Evolutionary conservation across 2,329 filamentous ascomycete species (phyloP), one percentile per base, ranked within the genome.

Genomic region (Calonectria pteridis): DNA sequence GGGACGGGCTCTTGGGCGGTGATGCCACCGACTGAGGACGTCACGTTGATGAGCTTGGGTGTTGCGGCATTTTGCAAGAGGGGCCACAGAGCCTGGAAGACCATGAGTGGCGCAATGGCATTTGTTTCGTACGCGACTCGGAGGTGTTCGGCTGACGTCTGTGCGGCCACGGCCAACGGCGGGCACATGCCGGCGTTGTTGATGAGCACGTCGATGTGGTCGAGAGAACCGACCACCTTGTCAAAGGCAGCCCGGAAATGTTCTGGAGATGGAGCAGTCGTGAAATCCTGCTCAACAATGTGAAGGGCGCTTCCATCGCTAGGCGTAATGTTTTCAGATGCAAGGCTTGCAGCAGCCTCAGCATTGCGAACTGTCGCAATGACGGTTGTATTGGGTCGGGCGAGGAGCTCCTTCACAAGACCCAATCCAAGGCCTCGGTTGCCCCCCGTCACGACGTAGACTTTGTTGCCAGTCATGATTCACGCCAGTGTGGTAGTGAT

Each of bases 101-200:
- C 78, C 16, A 79, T 75, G 2, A 86, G 75, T 0, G 85, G 84
- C 1, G 81, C 84, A 28, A 87, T 82, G 0, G 85, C 82, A 76
- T 90, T 90, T 55, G 86, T 80, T 11, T 87, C 82, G 70, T 88
- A 83, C 11, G 87, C 82, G 1, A 82, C 73, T 9, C 81, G 79
- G 40, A 89, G 74, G 55, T 87, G 84, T 2, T 75, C 76, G 6
- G 77, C 77, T 5, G 77, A 83, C 33, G 65, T 85, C 26, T 81
- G 46, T 50, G 46, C 46, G 46, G 46, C 46, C 46, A 50, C n/a
- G 13, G 46, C 46, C 46, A 50, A 10, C 6, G 46, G 5, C 26
- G 46, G 46, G 46, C 46, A 50, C 46, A 50, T 50, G 46, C 46
- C 46, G 6, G 46, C 46, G n/a, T 50, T 50, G 46, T 50, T 50